Percentiles rank a stretch among this genome's conserved stretches.
Conservation (phyloP, 805 yeast genomes). For the Myxozyma mucilagina region DNA sequence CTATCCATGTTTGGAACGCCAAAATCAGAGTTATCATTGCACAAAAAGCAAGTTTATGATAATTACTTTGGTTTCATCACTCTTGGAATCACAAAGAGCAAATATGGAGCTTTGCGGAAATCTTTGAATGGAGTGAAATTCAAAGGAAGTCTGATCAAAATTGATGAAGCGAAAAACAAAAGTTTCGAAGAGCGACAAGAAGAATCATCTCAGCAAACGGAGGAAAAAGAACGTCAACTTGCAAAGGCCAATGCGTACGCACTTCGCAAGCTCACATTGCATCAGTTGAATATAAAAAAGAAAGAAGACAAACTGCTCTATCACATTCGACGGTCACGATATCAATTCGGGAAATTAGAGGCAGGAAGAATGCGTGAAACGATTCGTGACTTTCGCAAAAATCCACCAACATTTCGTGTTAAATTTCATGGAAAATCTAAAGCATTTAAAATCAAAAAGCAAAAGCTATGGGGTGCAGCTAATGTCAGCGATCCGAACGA, state of each 20-base stretch:
- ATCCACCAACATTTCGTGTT: constrained; percentile 61
- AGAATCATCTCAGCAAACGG: not conserved
- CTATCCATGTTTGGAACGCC: constrained; percentile 64
- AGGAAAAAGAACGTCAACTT: not conserved
- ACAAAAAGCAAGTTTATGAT: constrained; percentile 55
- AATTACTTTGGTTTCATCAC: constrained; percentile 67
- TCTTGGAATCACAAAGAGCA: constrained; percentile 51
- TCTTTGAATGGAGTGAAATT: constrained; percentile 70
- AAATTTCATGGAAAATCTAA: constrained; percentile 52
- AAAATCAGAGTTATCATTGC: constrained; percentile 50
- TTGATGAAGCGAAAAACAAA: constrained; percentile 61
- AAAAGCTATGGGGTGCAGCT: constrained; percentile 89
- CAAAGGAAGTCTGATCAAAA: constrained; percentile 67
- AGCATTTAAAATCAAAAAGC: constrained; percentile 65
- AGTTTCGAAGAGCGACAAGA: constrained; percentile 43
- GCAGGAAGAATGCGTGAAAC: constrained; percentile 58
- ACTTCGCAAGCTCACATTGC: not conserved
- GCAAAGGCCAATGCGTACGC: too few species aligned
- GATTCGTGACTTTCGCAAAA: constrained; percentile 53
- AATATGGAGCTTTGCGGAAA: constrained; percentile 52
- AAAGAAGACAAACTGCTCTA: not conserved
- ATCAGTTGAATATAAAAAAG: not conserved
- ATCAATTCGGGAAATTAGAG: constrained; percentile 11
- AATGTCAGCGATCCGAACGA: constrained; percentile 63
- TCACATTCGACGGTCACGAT: constrained; percentile 15